Evolutionary conservation across 805 yeast genomes (phyloP).

Genomic region (Isabelozyma pseudorhagii): DNA sequence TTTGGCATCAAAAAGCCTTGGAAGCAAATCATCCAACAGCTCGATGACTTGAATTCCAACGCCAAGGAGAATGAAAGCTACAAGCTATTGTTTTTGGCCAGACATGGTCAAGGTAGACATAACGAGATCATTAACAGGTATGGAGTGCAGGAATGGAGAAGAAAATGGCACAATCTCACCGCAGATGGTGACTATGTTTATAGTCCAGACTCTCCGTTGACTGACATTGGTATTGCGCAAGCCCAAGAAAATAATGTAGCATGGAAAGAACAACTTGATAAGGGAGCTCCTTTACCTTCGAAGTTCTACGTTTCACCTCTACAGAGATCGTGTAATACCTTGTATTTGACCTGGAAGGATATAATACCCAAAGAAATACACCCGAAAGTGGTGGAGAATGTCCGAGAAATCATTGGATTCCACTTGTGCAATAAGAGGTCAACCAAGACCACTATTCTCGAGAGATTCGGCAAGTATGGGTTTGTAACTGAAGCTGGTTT

Average conservation of each 20-base stretch:
- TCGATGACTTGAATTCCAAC: conserved; percentile 28
- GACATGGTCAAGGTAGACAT: conserved; percentile 70
- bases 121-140: conserved; percentile 50
- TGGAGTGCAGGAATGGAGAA: conserved; percentile 51
- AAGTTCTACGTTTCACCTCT: conserved; percentile 57
- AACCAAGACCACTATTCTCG: conserved; percentile 25
- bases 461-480: conserved; percentile 23
- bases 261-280: conserved; percentile 38
- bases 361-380: conserved; percentile 13
- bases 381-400: conserved; percentile 38
- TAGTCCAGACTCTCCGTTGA: conserved; percentile 59
- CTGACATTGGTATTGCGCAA: conserved; percentile 51
- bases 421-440: conserved; percentile 59
- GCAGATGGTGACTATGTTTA: conserved; percentile 53
- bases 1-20: conserved; percentile 44
- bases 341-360: conserved; percentile 46
- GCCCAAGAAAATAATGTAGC: conserved; percentile 44
- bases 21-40: conserved; percentile 24
- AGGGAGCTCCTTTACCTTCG: conserved; percentile 50
- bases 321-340: conserved; percentile 54
- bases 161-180: conserved; percentile 46
- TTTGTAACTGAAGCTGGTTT: conserved; percentile 42
- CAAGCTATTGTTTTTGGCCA: conserved; percentile 50
- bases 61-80: conserved; percentile 31
- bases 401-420: conserved; percentile 58